Conservation (phyloP, 2,329 filamentous ascomycete species). For the Catunica adiposa region DNA sequence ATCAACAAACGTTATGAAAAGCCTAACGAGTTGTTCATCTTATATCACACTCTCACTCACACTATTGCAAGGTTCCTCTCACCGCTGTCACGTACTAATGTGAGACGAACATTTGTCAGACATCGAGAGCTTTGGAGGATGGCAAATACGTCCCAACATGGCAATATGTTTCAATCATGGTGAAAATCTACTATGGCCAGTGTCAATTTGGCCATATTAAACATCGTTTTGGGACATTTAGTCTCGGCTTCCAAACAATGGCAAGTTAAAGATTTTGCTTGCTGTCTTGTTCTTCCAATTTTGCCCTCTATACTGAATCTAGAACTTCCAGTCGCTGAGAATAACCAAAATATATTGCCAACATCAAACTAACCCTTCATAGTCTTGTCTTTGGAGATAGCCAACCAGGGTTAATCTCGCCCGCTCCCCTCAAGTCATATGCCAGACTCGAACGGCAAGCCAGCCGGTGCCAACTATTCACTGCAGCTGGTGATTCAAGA, state of each 20-base stretch:
- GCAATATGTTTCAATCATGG: background rate
- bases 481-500: background rate
- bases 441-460: background rate
- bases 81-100: background rate
- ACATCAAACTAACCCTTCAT: no score
- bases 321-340: no score
- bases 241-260: no score
- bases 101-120: background rate
- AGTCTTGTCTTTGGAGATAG: no score
- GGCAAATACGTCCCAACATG: background rate
- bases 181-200: background rate
- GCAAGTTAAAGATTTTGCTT: background rate
- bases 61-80: no score
- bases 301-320: no score
- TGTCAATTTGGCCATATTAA: background rate
- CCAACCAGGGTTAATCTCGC: no score
- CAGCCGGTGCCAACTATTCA: background rate
- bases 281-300: no score
- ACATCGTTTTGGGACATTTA: background rate
- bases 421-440: no score
- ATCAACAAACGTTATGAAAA: no score
- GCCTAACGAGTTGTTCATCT: background rate
- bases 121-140: background rate
- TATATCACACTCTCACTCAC: background rate
- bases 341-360: no score